Evolutionary conservation across 2,329 filamentous ascomycete species (phyloP).

Genomic region (Diaporthe sp.): DNA sequence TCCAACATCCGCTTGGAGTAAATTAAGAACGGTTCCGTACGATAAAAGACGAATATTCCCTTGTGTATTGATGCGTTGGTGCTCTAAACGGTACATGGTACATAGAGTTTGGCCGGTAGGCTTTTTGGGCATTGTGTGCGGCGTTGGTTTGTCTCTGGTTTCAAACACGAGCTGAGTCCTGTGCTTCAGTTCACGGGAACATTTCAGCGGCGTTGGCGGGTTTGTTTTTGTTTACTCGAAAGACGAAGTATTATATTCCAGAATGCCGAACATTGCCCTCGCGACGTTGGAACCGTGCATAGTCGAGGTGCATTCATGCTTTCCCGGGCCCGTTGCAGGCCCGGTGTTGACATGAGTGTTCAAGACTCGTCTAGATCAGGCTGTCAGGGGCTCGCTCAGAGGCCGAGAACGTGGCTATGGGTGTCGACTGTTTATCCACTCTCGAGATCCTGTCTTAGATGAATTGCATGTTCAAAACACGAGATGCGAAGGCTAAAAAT

Average conservation of each 20-base stretch:
- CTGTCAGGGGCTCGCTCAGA: slow-evolving; percentile 23
- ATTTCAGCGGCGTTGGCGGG: slow-evolving; percentile 18
- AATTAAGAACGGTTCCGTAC: not conserved
- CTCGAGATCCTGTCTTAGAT: slow-evolving; percentile 3
- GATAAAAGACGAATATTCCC: not conserved
- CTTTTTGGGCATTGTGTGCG: slow-evolving; percentile 30
- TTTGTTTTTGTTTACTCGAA: not conserved
- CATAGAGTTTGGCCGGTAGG: slow-evolving; percentile 17
- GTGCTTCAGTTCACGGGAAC: not conserved
- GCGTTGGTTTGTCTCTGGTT: slow-evolving; percentile 26
- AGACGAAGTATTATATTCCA: not conserved
- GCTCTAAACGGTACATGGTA: not conserved
- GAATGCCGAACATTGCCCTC: not conserved
- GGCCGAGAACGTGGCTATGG: slow-evolving; percentile 14
- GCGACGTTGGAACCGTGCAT: not conserved
- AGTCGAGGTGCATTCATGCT: not conserved
- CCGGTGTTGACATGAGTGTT: not conserved
- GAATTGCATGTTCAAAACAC: slow-evolving; percentile 31
- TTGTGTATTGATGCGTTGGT: not conserved
- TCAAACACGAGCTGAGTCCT: not conserved
- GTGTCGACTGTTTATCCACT: slow-evolving; percentile 32
- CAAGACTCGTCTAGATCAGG: not conserved
- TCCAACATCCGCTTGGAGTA: slow-evolving; percentile 53
- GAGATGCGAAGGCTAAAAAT: slow-evolving; percentile 28
- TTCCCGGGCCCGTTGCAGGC: not conserved